Conservation (phyloP, 2,329 filamentous ascomycete species). For the Ophiosphaerella korrae region DNA sequence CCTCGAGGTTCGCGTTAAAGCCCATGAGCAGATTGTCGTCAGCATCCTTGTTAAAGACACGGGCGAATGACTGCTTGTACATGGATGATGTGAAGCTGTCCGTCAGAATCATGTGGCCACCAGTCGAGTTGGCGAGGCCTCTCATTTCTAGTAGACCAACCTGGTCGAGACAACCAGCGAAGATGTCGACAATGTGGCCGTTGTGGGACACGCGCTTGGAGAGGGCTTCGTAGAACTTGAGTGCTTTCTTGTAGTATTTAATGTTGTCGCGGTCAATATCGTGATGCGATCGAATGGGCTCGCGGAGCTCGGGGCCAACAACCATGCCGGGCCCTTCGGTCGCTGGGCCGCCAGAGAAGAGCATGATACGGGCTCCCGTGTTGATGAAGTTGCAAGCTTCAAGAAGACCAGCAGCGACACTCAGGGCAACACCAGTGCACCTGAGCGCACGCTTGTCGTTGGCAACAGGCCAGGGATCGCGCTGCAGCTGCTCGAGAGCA, state of each 20-base stretch:
- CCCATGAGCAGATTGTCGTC: conserved; percentile 96
- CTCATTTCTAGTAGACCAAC: conserved; percentile 99
- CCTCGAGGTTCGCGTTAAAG: conserved; percentile 95
- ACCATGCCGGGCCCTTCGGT: conserved; percentile 98
- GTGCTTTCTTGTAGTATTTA: conserved; percentile 99
- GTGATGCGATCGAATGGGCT: conserved; percentile 96
- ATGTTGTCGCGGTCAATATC: conserved; percentile 99
- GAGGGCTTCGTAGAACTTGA: conserved; percentile 96
- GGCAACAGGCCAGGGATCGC: conserved; percentile 95
- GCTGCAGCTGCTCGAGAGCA: conserved; percentile 91
- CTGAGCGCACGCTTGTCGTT: conserved; percentile 89
- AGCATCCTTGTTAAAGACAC: conserved; percentile 95
- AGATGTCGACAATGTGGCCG: conserved; percentile 96
- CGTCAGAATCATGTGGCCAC: conserved; percentile 96
- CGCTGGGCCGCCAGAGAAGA: conserved; percentile 92
- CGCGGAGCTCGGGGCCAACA: conserved; percentile 90
- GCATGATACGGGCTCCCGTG: conserved; percentile 92
- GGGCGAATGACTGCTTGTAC: conserved; percentile 98
- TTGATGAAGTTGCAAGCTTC: conserved; percentile 91
- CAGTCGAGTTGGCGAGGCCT: conserved; percentile 91
- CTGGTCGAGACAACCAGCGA: conserved; percentile 95
- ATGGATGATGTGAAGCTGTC: conserved; percentile 99
- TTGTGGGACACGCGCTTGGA: conserved; percentile 96
- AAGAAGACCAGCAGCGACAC: conserved; percentile 88
- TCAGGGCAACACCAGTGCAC: conserved; percentile 95